phyloP scores from a whole-genome alignment of 129 eudicot genomes.

The Pulicaria dysenterica region DNA sequence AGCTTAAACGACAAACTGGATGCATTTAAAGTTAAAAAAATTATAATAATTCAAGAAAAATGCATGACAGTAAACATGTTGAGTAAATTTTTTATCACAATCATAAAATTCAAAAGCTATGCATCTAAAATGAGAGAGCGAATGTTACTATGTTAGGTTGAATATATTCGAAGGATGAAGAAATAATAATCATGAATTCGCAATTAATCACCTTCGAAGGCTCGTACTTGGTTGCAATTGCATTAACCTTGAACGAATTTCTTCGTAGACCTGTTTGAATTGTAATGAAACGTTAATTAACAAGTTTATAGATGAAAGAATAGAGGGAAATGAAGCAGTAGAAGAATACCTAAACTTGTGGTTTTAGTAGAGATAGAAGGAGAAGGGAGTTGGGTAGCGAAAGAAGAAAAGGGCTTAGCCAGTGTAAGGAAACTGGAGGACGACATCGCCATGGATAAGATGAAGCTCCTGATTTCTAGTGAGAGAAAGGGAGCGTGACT shows the following conservation, averaged over 20 bases:
- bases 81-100: background rate
- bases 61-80: background rate
- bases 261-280: conserved; percentile 41
- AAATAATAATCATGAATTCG: background rate
- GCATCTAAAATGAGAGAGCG: background rate
- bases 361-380: conserved; percentile 32
- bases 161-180: background rate
- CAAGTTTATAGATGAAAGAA: background rate
- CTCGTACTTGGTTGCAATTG: conserved; percentile 66
- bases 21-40: background rate
- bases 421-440: conserved; percentile 49
- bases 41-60: background rate
- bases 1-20: background rate
- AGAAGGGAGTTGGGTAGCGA: conserved; percentile 36
- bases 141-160: conserved; percentile 3
- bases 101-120: background rate
- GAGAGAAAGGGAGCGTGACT: background rate
- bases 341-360: conserved; percentile 30
- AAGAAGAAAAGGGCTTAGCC: conserved; percentile 57
- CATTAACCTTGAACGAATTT: conserved; percentile 59
- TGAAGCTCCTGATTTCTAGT: conserved; percentile 1
- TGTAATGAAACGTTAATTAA: background rate
- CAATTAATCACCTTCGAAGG: conserved; percentile 66
- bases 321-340: background rate
- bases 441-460: conserved; percentile 95